These are phyloP conservation scores for Cercospora sesami DNA, from an alignment of 2,329 filamentous ascomycete species.

Conservation along the genomic window DNA sequence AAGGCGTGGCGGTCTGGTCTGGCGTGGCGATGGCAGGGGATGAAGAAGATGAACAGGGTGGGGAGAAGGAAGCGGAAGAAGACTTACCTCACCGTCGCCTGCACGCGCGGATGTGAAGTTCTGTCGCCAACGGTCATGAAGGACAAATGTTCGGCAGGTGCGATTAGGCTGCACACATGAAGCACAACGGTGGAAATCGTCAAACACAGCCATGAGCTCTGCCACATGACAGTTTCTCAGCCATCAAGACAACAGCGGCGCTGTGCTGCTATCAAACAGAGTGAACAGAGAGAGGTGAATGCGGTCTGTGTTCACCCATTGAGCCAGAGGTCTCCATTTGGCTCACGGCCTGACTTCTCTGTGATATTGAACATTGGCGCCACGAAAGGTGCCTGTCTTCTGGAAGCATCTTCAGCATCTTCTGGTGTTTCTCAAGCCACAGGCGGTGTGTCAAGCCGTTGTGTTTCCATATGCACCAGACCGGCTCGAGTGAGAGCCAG, in stretches of 20 bases:
- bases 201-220: background rate
- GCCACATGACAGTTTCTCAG: background rate
- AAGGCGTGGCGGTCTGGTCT: too few relatives aligned
- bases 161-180: background rate
- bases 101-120: background rate
- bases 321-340: background rate
- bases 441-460: background rate
- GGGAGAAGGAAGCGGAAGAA: background rate
- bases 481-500: background rate
- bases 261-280: background rate
- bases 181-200: background rate
- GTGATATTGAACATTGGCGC: background rate
- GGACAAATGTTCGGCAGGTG: background rate
- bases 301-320: background rate
- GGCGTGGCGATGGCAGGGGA: too few relatives aligned
- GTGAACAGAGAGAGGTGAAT: background rate
- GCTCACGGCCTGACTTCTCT: background rate
- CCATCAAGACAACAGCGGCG: background rate
- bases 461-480: background rate
- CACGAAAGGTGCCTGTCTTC: background rate
- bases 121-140: background rate
- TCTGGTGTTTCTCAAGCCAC: background rate
- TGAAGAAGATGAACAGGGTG: background rate
- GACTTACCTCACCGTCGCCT: background rate
- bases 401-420: background rate